These are phyloP conservation scores for Silene vulgaris DNA, from an alignment of 179 eudicot species.

Conservation along the genomic window DNA sequence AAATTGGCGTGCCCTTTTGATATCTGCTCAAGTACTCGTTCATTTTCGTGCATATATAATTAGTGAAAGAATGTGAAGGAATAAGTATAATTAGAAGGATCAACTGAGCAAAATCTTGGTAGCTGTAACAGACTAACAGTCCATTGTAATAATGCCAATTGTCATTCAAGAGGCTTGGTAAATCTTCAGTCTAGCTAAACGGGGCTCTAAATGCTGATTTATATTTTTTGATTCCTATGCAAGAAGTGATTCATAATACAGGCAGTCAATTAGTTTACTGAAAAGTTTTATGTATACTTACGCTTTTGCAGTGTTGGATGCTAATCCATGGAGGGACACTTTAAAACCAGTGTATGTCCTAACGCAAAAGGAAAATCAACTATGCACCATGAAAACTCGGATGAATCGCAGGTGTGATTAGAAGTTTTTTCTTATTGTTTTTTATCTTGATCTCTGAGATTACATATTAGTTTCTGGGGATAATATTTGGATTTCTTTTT, in stretches of 20 bases:
- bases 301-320: constrained; percentile 58
- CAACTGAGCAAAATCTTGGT: no score
- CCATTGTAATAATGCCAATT: no score
- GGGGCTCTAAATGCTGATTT: no score
- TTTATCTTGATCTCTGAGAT: neutral
- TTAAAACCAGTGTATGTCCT: constrained; percentile 82
- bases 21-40: no score
- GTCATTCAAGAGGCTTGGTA: no score
- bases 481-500: constrained; percentile 20
- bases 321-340: constrained; percentile 84
- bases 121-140: no score
- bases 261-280: neutral
- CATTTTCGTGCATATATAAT: no score
- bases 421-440: neutral
- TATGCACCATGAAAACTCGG: constrained; percentile 98
- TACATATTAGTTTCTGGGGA: constrained; percentile 1
- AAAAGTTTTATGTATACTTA: neutral
- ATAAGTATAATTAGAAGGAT: no score
- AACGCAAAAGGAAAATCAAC: constrained; percentile 79
- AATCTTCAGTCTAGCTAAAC: no score
- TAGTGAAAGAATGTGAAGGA: no score
- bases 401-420: constrained; percentile 66
- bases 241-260: neutral
- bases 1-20: no score
- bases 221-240: neutral